Conservation (phyloP, 441 rosid species). For the Erodium moschatum region DNA sequence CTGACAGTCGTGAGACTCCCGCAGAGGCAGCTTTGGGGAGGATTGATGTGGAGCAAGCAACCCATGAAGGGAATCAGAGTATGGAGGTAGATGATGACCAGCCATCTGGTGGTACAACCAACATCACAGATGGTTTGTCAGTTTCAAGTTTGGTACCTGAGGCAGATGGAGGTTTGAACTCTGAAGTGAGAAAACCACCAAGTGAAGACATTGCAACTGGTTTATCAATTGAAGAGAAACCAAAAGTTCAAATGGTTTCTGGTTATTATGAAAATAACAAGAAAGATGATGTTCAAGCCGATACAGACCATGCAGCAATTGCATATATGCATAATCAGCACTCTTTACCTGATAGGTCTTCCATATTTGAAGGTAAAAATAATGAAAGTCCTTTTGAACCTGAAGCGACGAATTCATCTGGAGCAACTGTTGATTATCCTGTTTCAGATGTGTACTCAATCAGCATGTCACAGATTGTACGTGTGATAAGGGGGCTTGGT, state of each 20-base stretch:
- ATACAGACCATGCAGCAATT: constrained; percentile 21
- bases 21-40: constrained; percentile 25
- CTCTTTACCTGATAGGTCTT: constrained; percentile 33
- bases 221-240: constrained; percentile 25
- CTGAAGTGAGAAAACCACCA: constrained; percentile 25
- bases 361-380: constrained; percentile 30
- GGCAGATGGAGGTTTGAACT: constrained; percentile 25
- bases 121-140: constrained; percentile 24
- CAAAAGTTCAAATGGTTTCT: constrained; percentile 23
- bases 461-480: constrained; percentile 43
- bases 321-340: constrained; percentile 19
- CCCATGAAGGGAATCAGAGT: constrained; percentile 29
- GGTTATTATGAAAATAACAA: constrained; percentile 18
- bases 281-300: constrained; percentile 16
- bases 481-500: constrained; percentile 45
- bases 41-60: constrained; percentile 23
- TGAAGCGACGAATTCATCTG: constrained; percentile 25
- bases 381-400: constrained; percentile 32
- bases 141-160: constrained; percentile 23
- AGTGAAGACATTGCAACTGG: constrained; percentile 24
- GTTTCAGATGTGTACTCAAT: constrained; percentile 33
- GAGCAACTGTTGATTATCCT: constrained; percentile 25
- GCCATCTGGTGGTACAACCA: constrained; percentile 24
- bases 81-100: constrained; percentile 24
- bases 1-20: constrained; percentile 25